Conservation (phyloP, 768 basidiomycete species). For the Hebeloma cylindrosporum region DNA sequence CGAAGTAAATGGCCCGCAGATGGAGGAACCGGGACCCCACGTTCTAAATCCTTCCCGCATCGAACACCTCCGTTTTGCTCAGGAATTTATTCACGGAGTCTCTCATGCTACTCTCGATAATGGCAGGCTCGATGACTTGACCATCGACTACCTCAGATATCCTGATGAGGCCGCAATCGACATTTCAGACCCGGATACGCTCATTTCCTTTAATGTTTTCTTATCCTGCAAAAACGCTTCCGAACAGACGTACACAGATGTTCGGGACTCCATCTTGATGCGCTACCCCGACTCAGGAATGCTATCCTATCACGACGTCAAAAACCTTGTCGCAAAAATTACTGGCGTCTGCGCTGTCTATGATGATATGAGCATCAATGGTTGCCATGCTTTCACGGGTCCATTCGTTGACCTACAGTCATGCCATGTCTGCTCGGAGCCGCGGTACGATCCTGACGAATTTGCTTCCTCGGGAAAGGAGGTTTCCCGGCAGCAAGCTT, state of each 20-base stretch:
- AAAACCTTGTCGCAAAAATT: conserved; percentile 23
- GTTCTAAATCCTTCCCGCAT: no score
- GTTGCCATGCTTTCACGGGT: conserved; percentile 30
- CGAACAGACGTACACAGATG: not conserved
- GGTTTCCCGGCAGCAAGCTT: conserved; percentile 31
- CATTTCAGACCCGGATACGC: conserved; percentile 9
- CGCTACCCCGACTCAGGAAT: conserved; percentile 12
- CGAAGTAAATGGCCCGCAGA: no score
- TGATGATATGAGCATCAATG: conserved; percentile 43
- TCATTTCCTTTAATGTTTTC: conserved; percentile 12
- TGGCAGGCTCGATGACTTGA: conserved; percentile 9
- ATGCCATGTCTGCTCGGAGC: conserved; percentile 24
- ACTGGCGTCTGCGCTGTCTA: conserved; percentile 35
- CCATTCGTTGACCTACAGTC: conserved; percentile 18
- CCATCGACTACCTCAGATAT: conserved; percentile 13
- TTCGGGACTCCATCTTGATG: not conserved
- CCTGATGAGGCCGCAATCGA: conserved; percentile 14
- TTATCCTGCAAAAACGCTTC: conserved; percentile 4
- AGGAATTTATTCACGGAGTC: conserved; percentile 14
- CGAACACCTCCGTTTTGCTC: conserved; percentile 8
- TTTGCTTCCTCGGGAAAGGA: conserved; percentile 13
- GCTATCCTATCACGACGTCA: conserved; percentile 28
- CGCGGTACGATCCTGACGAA: conserved; percentile 11
- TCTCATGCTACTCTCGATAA: conserved; percentile 17
- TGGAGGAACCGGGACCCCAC: no score